Evolutionary conservation across 2,329 filamentous ascomycete species (phyloP).

Genomic region (Hypoxylon sp.): DNA sequence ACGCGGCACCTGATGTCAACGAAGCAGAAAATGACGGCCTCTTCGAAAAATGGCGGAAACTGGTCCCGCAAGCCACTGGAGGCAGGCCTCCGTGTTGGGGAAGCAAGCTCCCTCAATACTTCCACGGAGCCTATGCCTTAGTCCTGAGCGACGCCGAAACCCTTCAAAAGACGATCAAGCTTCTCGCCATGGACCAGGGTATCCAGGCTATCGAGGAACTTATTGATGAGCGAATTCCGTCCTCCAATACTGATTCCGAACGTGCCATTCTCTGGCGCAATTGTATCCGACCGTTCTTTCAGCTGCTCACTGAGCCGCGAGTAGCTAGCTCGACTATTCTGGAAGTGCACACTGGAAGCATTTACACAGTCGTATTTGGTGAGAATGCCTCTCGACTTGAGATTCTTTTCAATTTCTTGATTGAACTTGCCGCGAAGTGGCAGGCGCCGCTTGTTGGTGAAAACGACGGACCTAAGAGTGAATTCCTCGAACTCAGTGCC

Average conservation of each 20-base stretch:
- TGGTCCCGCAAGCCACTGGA: slow-evolving; percentile 1
- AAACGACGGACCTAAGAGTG: slow-evolving; percentile 20
- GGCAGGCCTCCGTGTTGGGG: not conserved
- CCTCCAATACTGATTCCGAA: slow-evolving; percentile 8
- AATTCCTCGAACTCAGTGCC: slow-evolving; percentile 32
- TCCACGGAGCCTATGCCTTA: slow-evolving; percentile 25
- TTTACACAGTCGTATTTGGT: slow-evolving; percentile 33
- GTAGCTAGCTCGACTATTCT: slow-evolving; percentile 31
- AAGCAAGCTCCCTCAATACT: slow-evolving; percentile 22
- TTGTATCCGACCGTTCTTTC: slow-evolving; percentile 33
- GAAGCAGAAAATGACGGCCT: not conserved
- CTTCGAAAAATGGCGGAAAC: slow-evolving; percentile 17
- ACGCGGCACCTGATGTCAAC: not conserved
- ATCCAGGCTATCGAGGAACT: slow-evolving; percentile 27
- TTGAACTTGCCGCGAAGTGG: slow-evolving; percentile 28
- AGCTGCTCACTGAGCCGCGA: slow-evolving; percentile 31
- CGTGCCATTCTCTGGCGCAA: slow-evolving; percentile 24
- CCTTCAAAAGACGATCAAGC: slow-evolving; percentile 23
- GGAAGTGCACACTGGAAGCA: slow-evolving; percentile 24
- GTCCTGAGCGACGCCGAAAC: slow-evolving; percentile 26
- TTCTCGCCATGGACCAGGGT: slow-evolving; percentile 29
- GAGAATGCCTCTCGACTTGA: slow-evolving; percentile 26
- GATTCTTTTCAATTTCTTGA: slow-evolving; percentile 28
- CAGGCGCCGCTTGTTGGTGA: not conserved
- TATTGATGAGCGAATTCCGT: slow-evolving; percentile 25